Base-by-base conservation (phyloP, 495 filamentous ascomycete species). In the Penicillium mononematosum region DNA sequence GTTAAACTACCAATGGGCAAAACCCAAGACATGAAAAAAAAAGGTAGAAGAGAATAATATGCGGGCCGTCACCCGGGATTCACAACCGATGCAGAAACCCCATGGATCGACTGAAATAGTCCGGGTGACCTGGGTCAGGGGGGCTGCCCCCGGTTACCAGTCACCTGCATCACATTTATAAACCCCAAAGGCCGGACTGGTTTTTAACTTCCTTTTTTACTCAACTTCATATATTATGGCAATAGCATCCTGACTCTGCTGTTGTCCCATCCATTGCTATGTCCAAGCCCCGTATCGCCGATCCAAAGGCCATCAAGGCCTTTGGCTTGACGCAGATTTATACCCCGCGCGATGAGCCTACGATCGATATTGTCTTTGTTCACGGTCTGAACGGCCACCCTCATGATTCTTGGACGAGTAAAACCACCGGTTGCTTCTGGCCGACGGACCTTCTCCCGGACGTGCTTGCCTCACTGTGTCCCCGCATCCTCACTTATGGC, bases 301-400 rank as follows among this genome's bases (percentile, higher is more conserved):
- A 41, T 11, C 81, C 89, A 66, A 82, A 81, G 66, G 83, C 83
- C 25, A 81, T 90, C 65, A 83, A 81, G 66, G 82, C 83, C 24
- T 88, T 82, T 71, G 88, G 89, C 72, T 72, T 90, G 63, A 85
- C 85, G 17, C 79, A 86, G 60, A 80, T 92, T 50, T 90, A 87
- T 67, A 59, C 70, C 45, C 83, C 86, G 39, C 81, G 61, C 47
- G 65, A 68, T 14, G 63, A 63, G 46, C 68, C 72, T 31, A 68
- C 68, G 7, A 71, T 77, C 9, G 74, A 77, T 63, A 84, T 91
- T 36, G 85, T 91, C 11, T 82, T 91, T 45, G 89, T 96, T 41
- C 91, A 96, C 67, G 91, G 91, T 49, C 76, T 96, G 29, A 92
- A 92, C 62, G 91, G 91, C 20, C 79, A 90, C 52, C 88, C 90